phyloP scores from a whole-genome alignment of 805 yeast genomes.

The Torulaspora microellipsoides region DNA sequence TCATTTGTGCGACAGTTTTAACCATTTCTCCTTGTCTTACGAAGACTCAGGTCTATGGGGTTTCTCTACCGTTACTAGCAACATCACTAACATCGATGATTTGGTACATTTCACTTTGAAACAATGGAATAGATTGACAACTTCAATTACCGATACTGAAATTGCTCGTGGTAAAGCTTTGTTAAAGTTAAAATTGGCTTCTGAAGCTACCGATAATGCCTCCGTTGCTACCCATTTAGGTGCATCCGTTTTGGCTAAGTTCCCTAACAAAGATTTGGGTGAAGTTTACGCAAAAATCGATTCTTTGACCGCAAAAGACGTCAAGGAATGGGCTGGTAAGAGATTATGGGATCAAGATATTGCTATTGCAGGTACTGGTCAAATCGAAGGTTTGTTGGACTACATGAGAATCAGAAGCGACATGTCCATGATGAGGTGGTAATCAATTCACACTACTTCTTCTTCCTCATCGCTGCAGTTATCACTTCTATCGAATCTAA shows the following conservation, averaged over 20 bases:
- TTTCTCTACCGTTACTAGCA: constrained; percentile 60
- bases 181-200: constrained; percentile 59
- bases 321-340: constrained; percentile 69
- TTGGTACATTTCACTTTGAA: constrained; percentile 74
- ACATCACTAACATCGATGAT: constrained; percentile 62
- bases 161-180: constrained; percentile 71
- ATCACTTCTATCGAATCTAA: neutral
- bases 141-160: constrained; percentile 72
- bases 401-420: constrained; percentile 84
- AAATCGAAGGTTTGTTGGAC: constrained; percentile 78
- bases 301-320: constrained; percentile 52
- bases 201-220: constrained; percentile 44
- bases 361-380: constrained; percentile 80
- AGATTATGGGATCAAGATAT: constrained; percentile 81
- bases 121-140: constrained; percentile 82
- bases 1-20: constrained; percentile 66
- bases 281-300: constrained; percentile 63
- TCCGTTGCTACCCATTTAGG: constrained; percentile 57
- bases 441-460: constrained; percentile 12
- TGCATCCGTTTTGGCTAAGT: constrained; percentile 42
- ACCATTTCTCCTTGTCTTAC: constrained; percentile 69
- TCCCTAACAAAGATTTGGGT: constrained; percentile 55
- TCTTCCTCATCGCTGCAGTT: neutral
- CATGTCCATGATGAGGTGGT: constrained; percentile 87
- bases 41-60: constrained; percentile 85